Conservation (phyloP, 192 early-diverging fungal species). For the Chytriomyces confervae region DNA sequence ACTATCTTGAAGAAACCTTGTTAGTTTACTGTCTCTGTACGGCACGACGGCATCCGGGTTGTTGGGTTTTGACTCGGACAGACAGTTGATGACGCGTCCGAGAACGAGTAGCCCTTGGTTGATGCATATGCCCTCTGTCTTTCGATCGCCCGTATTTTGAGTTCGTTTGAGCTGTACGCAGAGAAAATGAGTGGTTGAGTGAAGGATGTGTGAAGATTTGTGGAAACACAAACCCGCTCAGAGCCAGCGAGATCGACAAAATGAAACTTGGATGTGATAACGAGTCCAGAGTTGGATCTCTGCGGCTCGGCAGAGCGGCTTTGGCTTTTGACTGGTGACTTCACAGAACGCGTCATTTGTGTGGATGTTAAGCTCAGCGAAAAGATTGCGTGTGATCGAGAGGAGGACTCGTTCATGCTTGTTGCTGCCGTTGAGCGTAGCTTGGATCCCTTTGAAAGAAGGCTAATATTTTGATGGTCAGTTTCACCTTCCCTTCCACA, state of each 20-base stretch:
- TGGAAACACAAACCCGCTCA: conserved; percentile 53
- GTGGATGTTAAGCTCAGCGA: conserved; percentile 67
- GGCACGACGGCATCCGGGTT: conserved; percentile 61
- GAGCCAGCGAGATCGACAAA: conserved; percentile 98
- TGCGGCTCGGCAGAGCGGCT: neutral
- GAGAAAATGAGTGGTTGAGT: neutral
- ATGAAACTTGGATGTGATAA: conserved; percentile 84
- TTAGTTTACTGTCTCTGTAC: conserved; percentile 94
- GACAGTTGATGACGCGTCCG: conserved; percentile 91
- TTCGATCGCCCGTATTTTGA: conserved; percentile 81
- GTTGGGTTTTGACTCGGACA: conserved; percentile 70
- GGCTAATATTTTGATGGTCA: conserved; percentile 27
- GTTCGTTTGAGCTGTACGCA: conserved; percentile 76
- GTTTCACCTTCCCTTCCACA: neutral
- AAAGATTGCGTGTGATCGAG: conserved; percentile 96
- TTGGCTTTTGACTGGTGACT: neutral
- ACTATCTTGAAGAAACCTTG: conserved; percentile 86
- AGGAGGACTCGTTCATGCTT: conserved; percentile 90
- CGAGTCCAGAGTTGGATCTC: conserved; percentile 57
- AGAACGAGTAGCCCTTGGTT: conserved; percentile 90
- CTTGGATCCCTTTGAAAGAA: conserved; percentile 73
- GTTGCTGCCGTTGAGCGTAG: conserved; percentile 84
- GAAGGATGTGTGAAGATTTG: neutral
- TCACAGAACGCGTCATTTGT: conserved; percentile 33
- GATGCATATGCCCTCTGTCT: conserved; percentile 91